A percentile compares a stretch with the other conserved stretches of the same genome.
These are phyloP conservation scores for Tolypocladium guangdongense DNA, from an alignment of 2,329 filamentous ascomycete species.

Conservation along the genomic window DNA sequence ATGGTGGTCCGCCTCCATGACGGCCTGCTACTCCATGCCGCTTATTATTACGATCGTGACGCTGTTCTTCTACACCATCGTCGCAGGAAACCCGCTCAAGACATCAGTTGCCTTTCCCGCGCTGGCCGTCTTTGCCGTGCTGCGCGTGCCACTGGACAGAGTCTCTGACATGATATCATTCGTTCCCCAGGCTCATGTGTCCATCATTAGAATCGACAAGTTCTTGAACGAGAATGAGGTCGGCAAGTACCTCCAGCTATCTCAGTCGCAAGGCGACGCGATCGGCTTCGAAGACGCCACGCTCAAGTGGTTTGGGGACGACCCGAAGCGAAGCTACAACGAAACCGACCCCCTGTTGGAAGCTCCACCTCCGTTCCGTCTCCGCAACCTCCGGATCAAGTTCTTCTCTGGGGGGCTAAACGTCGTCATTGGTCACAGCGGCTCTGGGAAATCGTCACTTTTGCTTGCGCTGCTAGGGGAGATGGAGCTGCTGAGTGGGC, in stretches of 20 bases:
- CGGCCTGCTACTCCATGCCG: background rate
- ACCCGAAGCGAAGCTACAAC: constrained; percentile 34
- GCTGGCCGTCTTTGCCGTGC: background rate
- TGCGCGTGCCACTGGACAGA: background rate
- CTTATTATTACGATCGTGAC: background rate
- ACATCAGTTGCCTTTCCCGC: background rate
- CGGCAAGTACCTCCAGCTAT: background rate
- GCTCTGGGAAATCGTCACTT: constrained; percentile 59
- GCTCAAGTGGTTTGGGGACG: background rate
- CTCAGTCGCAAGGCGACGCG: background rate
- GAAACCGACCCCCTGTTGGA: background rate
- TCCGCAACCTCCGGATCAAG: constrained; percentile 56
- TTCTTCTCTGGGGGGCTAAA: constrained; percentile 51
- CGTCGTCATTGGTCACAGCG: constrained; percentile 58
- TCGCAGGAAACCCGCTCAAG: background rate
- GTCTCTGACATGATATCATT: background rate
- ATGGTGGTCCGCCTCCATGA: background rate
- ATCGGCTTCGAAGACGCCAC: constrained; percentile 1
- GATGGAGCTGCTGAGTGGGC: constrained; percentile 19
- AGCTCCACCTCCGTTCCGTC: constrained; percentile 34
- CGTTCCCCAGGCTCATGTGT: background rate
- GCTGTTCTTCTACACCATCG: background rate
- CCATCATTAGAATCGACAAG: background rate
- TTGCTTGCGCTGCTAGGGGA: constrained; percentile 59
- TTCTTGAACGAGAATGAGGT: background rate